Evolutionary conservation across 192 early-diverging fungal genomes (phyloP).

Genomic region (Coemansia sp.): DNA sequence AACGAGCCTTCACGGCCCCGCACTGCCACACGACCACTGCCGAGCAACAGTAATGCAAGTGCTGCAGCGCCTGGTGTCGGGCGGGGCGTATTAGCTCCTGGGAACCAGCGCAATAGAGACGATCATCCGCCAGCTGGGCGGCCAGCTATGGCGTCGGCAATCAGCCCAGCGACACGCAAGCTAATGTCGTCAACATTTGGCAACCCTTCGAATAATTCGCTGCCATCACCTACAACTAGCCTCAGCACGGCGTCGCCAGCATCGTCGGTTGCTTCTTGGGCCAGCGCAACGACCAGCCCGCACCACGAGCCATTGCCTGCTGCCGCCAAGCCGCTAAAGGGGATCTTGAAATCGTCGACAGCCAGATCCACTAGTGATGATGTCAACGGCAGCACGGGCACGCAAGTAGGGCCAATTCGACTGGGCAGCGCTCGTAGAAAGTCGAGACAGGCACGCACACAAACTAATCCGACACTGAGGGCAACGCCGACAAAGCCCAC

Average conservation of each 20-base stretch:
- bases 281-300: constrained; percentile 40
- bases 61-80: not conserved
- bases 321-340: constrained; percentile 41
- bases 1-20: constrained; percentile 12
- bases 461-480: constrained; percentile 32
- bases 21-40: constrained; percentile 8
- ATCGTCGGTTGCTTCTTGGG: constrained; percentile 43
- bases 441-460: constrained; percentile 40
- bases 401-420: constrained; percentile 35
- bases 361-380: not conserved
- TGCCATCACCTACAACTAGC: constrained; percentile 40
- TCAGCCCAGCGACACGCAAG: constrained; percentile 27
- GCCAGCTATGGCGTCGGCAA: not conserved
- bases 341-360: constrained; percentile 41
- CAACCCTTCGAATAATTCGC: constrained; percentile 18
- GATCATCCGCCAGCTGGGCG: not conserved
- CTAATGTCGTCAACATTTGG: not conserved
- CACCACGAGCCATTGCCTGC: constrained; percentile 51
- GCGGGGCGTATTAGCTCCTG: not conserved
- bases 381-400: not conserved
- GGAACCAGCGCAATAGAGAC: not conserved
- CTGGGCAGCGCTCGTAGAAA: constrained; percentile 38
- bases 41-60: not conserved
- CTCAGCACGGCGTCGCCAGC: constrained; percentile 28
- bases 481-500: constrained; percentile 38